A percentile compares a stretch with the other conserved stretches of the same genome.
These are phyloP conservation scores for Acer campestre DNA, from an alignment of 345 rosid species.

Conservation along the genomic window DNA sequence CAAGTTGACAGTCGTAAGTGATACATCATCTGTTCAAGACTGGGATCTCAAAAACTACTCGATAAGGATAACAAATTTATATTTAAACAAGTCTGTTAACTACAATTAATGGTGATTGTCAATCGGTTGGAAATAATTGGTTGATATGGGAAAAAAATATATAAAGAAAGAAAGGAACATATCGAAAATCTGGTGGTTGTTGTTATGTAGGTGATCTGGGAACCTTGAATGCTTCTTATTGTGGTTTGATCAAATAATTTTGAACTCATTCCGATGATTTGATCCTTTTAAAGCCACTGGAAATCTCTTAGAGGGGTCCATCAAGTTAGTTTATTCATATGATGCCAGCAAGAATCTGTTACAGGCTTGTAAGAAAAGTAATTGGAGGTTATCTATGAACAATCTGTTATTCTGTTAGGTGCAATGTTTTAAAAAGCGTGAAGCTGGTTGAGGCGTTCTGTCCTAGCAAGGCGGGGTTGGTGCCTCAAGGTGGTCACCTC, in stretches of 20 bases:
- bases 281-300: neutral
- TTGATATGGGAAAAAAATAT: neutral
- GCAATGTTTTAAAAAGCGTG: too few species aligned
- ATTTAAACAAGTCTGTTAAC: neutral
- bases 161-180: neutral
- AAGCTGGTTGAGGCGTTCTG: too few species aligned
- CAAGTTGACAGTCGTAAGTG: neutral
- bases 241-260: neutral
- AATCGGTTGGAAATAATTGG: neutral
- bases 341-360: neutral
- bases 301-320: neutral
- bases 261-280: neutral
- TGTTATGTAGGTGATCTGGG: neutral
- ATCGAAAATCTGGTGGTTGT: neutral
- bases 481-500: too few species aligned
- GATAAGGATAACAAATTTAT: neutral
- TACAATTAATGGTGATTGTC: neutral
- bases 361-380: neutral
- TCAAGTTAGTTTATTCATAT: neutral
- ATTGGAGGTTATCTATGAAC: neutral
- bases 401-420: neutral
- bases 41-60: neutral
- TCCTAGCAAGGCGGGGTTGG: too few species aligned
- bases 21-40: conserved; percentile 4
- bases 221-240: neutral